Percentiles rank a stretch among this genome's conserved stretches.
Evolutionary conservation across 2,329 filamentous ascomycete genomes (phyloP).

Genomic region (Pseudogymnoascus destructans): DNA sequence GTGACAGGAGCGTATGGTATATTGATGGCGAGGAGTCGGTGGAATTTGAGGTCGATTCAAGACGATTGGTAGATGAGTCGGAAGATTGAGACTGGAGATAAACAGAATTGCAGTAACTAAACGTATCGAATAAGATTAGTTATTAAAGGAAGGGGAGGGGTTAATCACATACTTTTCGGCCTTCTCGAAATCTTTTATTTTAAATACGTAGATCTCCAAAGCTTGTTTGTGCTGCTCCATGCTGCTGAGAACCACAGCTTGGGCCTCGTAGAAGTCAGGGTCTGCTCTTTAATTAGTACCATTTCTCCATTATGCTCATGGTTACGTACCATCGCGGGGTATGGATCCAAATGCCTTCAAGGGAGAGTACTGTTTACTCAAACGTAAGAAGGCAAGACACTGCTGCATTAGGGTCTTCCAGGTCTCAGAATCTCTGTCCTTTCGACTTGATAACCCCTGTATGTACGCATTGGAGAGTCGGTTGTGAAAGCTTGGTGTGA

Average conservation of each 20-base stretch:
- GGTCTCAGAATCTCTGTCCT: conserved; percentile 32
- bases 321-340: conserved; percentile 57
- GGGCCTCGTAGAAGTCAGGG: conserved; percentile 72
- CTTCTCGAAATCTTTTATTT: conserved; percentile 72
- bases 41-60: conserved; percentile 24
- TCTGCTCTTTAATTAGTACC: conserved; percentile 37
- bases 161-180: conserved; percentile 66
- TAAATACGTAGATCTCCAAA: conserved; percentile 95
- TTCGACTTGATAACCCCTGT: conserved; percentile 29
- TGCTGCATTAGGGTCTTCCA: conserved; percentile 49
- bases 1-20: conserved; percentile 77
- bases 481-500: conserved; percentile 78
- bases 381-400: conserved; percentile 61
- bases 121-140: conserved; percentile 14
- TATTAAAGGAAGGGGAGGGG: neutral
- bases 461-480: conserved; percentile 63
- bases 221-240: conserved; percentile 95
- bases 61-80: conserved; percentile 16
- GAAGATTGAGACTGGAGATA: conserved; percentile 47
- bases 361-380: conserved; percentile 69
- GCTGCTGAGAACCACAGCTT: conserved; percentile 82
- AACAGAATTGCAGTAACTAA: conserved; percentile 76
- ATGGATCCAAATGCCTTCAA: conserved; percentile 65
- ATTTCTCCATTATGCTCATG: neutral
- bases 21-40: conserved; percentile 57